These are phyloP conservation scores for Daldinia grandis DNA, from an alignment of 495 filamentous ascomycete species.

Conservation along the genomic window DNA sequence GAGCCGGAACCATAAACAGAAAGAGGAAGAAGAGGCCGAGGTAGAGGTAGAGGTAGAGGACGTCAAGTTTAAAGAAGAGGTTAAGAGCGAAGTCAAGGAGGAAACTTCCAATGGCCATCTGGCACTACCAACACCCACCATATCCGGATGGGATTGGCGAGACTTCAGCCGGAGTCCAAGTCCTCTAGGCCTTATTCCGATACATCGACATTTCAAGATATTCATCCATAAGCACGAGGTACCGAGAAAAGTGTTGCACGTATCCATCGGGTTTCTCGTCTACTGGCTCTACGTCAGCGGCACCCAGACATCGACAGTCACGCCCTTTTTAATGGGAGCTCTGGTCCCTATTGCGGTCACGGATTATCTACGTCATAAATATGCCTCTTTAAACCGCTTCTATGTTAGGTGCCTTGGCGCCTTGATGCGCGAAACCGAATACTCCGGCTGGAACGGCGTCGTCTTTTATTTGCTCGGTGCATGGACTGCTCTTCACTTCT, in stretches of 20 bases:
- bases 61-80: constrained; percentile 46
- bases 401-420: constrained; percentile 87
- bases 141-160: constrained; percentile 70
- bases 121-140: constrained; percentile 65
- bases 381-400: constrained; percentile 79
- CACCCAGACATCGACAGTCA: constrained; percentile 74
- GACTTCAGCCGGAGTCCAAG: constrained; percentile 87
- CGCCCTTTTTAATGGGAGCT: constrained; percentile 81
- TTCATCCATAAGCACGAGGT: constrained; percentile 83
- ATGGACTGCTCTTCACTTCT: constrained; percentile 83
- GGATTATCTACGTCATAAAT: constrained; percentile 84
- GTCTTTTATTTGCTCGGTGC: constrained; percentile 95
- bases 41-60: constrained; percentile 1
- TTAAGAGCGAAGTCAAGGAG: background rate
- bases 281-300: constrained; percentile 82
- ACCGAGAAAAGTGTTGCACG: constrained; percentile 79
- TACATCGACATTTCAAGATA: constrained; percentile 77
- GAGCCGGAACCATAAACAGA: constrained; percentile 31
- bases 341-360: constrained; percentile 87
- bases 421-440: constrained; percentile 96
- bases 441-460: constrained; percentile 90
- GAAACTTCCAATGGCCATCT: constrained; percentile 70
- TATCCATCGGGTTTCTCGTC: constrained; percentile 94
- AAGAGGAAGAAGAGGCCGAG: constrained; percentile 30
- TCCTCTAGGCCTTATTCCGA: constrained; percentile 92